Evolutionary conservation across 2,329 filamentous ascomycete species (phyloP).

Genomic region (Penicillium vulpinum): DNA sequence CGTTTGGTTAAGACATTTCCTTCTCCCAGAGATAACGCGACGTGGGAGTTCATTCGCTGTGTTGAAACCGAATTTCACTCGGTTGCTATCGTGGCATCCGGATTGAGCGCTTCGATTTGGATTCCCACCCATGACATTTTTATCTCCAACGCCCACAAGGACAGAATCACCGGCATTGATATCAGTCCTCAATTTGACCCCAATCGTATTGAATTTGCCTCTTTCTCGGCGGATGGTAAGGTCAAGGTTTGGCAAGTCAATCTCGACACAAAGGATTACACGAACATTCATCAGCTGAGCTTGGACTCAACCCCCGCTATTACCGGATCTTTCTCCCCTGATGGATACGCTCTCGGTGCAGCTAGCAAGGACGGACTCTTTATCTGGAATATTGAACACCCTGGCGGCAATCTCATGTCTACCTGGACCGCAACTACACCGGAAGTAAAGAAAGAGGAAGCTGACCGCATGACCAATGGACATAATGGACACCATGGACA

Average conservation of each 20-base stretch:
- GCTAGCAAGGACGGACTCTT: slow-evolving; percentile 46
- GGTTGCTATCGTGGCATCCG: slow-evolving; percentile 43
- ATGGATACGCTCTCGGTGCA: slow-evolving; percentile 49
- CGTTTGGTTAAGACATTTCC: slow-evolving; percentile 37
- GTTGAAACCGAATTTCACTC: slow-evolving; percentile 29
- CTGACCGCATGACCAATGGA: slow-evolving; percentile 35
- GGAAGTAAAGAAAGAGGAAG: slow-evolving; percentile 35
- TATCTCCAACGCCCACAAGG: slow-evolving; percentile 42
- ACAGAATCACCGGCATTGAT: slow-evolving; percentile 47
- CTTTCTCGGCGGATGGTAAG: slow-evolving; percentile 47
- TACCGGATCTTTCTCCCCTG: slow-evolving; percentile 47
- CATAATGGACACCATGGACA: slow-evolving; percentile 37
- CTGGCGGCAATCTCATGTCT: slow-evolving; percentile 44
- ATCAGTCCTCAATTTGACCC: slow-evolving; percentile 38
- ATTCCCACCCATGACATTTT: slow-evolving; percentile 47
- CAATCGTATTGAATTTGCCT: slow-evolving; percentile 41
- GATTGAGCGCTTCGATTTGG: slow-evolving; percentile 43
- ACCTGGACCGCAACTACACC: slow-evolving; percentile 38
- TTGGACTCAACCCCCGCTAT: slow-evolving; percentile 43
- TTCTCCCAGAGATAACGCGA: slow-evolving; percentile 30
- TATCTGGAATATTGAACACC: slow-evolving; percentile 50
- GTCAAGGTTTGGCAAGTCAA: slow-evolving; percentile 49
- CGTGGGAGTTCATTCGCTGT: slow-evolving; percentile 47
- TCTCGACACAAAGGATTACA: slow-evolving; percentile 38
- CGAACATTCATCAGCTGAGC: slow-evolving; percentile 39